A percentile compares a stretch with the other conserved stretches of the same genome.
These are phyloP conservation scores for Ephemerocybe angulata DNA, from an alignment of 768 basidiomycete genomes.

Conservation along the genomic window DNA sequence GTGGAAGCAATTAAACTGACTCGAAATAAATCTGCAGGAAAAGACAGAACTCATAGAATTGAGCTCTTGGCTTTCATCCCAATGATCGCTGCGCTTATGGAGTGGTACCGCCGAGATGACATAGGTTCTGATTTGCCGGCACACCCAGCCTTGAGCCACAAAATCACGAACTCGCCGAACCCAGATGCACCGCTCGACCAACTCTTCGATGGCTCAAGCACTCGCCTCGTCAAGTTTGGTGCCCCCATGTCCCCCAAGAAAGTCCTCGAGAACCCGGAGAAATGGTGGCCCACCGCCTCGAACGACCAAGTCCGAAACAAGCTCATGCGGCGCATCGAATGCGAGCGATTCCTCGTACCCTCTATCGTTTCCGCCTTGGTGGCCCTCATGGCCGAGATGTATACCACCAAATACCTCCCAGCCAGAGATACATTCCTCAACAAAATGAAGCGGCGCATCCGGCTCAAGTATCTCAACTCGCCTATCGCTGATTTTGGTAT, in stretches of 20 bases:
- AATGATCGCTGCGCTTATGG: background rate
- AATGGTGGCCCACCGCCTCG: constrained; percentile 3
- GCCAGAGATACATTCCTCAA: background rate
- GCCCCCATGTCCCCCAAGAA: background rate
- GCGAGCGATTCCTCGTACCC: background rate
- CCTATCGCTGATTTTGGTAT: constrained; percentile 48
- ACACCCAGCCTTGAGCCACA: constrained; percentile 1
- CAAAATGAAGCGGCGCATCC: background rate
- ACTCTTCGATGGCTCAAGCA: background rate
- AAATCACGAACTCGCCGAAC: background rate
- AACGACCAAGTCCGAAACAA: background rate
- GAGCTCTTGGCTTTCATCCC: background rate
- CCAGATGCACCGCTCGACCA: background rate
- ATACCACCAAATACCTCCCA: background rate
- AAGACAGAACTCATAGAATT: background rate
- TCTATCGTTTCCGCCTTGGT: background rate
- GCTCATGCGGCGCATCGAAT: background rate
- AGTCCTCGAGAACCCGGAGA: background rate
- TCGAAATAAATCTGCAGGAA: constrained; percentile 6
- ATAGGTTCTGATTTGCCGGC: background rate
- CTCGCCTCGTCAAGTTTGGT: background rate
- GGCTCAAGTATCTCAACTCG: constrained; percentile 32
- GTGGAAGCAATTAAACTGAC: too few relatives aligned
- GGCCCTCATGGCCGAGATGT: background rate
- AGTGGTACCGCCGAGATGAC: background rate